Conservation (phyloP, 2,329 filamentous ascomycete genomes). For the Fusarium verrucosum region DNA sequence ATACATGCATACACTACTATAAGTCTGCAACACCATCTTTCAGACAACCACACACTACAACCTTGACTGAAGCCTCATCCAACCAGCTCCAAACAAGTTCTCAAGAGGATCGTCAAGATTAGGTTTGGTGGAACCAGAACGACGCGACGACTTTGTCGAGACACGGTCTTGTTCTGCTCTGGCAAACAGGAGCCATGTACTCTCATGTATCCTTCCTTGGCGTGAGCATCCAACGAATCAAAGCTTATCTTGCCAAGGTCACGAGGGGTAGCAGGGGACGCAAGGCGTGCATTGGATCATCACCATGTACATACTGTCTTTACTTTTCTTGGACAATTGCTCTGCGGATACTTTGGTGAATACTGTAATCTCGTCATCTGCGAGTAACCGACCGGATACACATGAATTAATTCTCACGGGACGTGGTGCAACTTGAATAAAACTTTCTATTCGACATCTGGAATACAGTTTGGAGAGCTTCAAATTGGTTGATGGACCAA, state of each 20-base stretch:
- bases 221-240: constrained; percentile 34
- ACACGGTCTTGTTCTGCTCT: not conserved
- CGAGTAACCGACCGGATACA: not conserved
- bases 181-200: constrained; percentile 12
- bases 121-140: constrained; percentile 42
- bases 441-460: constrained; percentile 1
- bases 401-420: not conserved
- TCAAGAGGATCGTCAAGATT: constrained; percentile 44
- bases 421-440: constrained; percentile 1
- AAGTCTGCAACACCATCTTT: too few relatives aligned
- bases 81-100: not conserved
- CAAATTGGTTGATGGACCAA: too few relatives aligned
- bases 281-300: constrained; percentile 28
- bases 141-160: constrained; percentile 16
- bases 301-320: constrained; percentile 10
- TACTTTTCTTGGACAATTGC: constrained; percentile 6
- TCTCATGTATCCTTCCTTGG: constrained; percentile 28
- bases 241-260: constrained; percentile 22
- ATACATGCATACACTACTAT: too few relatives aligned
- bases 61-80: not conserved
- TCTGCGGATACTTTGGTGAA: too few relatives aligned
- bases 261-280: constrained; percentile 27
- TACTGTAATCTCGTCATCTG: constrained; percentile 10
- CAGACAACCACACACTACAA: not conserved
- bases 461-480: not conserved